Base-by-base conservation (phyloP, 208 protist species). In the Leptomonas seymouri region DNA sequence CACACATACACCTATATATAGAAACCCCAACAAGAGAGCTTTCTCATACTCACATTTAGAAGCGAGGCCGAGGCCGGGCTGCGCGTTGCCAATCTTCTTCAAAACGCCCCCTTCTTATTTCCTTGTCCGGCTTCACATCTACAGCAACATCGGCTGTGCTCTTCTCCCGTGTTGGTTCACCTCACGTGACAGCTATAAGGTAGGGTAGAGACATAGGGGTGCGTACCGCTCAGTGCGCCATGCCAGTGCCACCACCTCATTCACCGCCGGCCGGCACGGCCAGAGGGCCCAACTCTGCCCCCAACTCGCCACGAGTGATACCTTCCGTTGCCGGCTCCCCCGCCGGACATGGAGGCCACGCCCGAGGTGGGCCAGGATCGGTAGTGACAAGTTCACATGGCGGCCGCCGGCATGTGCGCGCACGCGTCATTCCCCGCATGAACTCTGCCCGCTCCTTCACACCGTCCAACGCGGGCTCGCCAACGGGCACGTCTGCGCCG, bases 351-450 rank as follows among this genome's bases (percentile, higher is more conserved):
- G 34, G 31, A 6, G 31, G 54, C 31, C 20, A 34, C 20, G 25
- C 21, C 15, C 15, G 42, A 2, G 42, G 59, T 18, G 41, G 49
- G 12, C 30, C 8, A 30, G 25, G 67, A 23, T 49, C 48, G 21
- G 30, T 16, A 23, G 48, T 57, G 3, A 41, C 45, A 9, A 57
- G 61, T 23, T 57, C 48, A 8, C 67, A 30, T 27, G 68, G 59
- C 23, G 68, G 59, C 23, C 68, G 60, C 6, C 68, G 68, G n/a
- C 68, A 74, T 6, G 68, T 74, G 23, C 60, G 34, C 27, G 68
- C 68, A 12, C 68, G 59, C 27, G 30, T 51, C 1, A 39, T 53
- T 42, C 18, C 8, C 3, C 51, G 16, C 28, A 27, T 42, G 12
- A 42, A 57, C 68, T 62, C 68, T 25, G 49, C 59, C 23, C 7